Evolutionary conservation across 441 rosid genomes (phyloP).

Genomic region (Pelargonium citronellum): DNA sequence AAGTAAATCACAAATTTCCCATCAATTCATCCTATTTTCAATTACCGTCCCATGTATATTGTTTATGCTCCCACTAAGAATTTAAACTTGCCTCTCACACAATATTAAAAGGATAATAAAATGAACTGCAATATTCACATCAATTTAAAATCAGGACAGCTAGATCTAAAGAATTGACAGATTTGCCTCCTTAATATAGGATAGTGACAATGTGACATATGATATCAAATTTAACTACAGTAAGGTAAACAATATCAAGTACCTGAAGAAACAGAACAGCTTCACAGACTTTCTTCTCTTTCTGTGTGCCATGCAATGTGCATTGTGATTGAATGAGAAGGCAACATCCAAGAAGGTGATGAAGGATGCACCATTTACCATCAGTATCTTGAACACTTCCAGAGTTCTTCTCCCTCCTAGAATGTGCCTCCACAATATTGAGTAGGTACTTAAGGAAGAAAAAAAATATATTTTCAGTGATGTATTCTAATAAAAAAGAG

Average conservation of each 20-base stretch:
- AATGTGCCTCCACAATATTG: constrained; percentile 62
- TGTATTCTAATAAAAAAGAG: constrained; percentile 12
- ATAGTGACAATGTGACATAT: constrained; percentile 3
- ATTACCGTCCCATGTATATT: background rate
- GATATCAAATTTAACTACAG: constrained; percentile 9
- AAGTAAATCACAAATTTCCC: background rate
- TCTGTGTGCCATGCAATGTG: constrained; percentile 47
- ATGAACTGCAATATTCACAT: background rate
- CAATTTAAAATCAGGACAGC: background rate
- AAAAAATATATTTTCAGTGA: constrained; percentile 23
- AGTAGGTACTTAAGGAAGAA: constrained; percentile 48
- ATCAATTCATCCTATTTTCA: background rate
- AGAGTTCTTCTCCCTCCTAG: constrained; percentile 60
- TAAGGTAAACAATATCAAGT: constrained; percentile 16
- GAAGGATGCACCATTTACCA: constrained; percentile 84
- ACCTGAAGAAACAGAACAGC: constrained; percentile 95
- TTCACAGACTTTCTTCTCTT: constrained; percentile 70
- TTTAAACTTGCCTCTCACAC: background rate
- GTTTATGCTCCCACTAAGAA: background rate
- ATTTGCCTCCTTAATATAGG: constrained; percentile 4
- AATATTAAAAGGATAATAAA: background rate
- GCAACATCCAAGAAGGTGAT: constrained; percentile 93
- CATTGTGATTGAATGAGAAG: constrained; percentile 73
- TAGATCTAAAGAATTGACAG: background rate
- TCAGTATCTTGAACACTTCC: constrained; percentile 63